Base-by-base conservation (phyloP, 257 asterid species). In the Apocynum venetum region DNA sequence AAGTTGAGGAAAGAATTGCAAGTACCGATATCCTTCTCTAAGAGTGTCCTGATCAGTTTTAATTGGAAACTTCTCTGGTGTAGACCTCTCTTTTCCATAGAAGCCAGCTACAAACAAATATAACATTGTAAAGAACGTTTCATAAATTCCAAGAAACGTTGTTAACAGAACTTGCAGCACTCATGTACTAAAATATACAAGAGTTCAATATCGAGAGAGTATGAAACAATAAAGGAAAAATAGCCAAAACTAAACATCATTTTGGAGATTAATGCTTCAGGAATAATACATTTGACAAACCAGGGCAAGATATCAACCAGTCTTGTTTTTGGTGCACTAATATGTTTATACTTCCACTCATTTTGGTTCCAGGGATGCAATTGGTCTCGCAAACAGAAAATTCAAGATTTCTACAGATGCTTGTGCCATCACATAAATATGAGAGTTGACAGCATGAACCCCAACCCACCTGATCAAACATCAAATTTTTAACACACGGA, bases 41-140 rank as follows among this genome's bases (percentile, higher is more conserved):
- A 96, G 92, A 70, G 99, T 96, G 89, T 96, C 98, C 79, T 90
- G 92, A 79, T 96, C 99, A 67, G 99, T 93, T 89, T 89, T 96
- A 76, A 91, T 78, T 2, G 98, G 98, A 69, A 93, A 83, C 73
- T 82, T 82, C 74, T 87, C 89, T 68, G 78, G 87, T 75, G 81
- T 57, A 53, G 88, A 79, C 49, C 70, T 84, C 79, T 86, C 86
- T 79, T 78, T 88, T 83, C 99, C 97, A 85, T 96, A 96, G 85
- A 85, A 96, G 79, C 80, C 82, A 84, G 74, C 98, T 93, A 89
- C 88, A 81, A 76, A 78, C 75, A 75, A 35, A 75, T 17, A 57
- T 40, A 25, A 71, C 43, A 76, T 38, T 38, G 6, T 55, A 17
- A 20, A 69, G 56, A 60, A 35, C 48, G 53, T 61, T 69, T 7